Percentiles rank a stretch among this genome's conserved stretches.
These are phyloP conservation scores for Rutstroemia sydowiana DNA, from an alignment of 2,329 filamentous ascomycete species.

Conservation along the genomic window DNA sequence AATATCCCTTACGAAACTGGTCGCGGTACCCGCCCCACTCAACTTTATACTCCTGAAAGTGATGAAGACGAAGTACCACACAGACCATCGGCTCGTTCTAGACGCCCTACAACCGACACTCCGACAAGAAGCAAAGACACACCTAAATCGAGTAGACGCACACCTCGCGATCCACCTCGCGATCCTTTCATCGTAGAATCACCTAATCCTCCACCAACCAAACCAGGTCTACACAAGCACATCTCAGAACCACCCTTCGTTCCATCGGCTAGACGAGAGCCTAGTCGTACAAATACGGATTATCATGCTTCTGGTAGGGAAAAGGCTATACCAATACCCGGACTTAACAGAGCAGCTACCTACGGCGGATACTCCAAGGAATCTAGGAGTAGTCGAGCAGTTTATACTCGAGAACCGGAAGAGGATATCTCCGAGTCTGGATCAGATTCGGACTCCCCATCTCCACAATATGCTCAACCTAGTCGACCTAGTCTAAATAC, in stretches of 20 bases:
- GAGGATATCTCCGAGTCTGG: conserved; percentile 7
- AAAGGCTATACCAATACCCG: conserved; percentile 15
- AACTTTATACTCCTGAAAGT: conserved; percentile 9
- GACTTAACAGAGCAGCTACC: conserved; percentile 25
- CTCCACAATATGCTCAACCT: conserved; percentile 2
- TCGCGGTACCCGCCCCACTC: conserved; percentile 14
- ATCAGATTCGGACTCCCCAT: conserved; percentile 5
- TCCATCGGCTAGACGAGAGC: conserved; percentile 17
- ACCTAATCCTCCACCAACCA: conserved; percentile 16
- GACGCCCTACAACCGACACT: conserved; percentile 24
- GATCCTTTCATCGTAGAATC: conserved; percentile 22
- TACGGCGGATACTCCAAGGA: conserved; percentile 17
- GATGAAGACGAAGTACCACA: conserved; percentile 28
- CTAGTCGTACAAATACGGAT: conserved; percentile 27
- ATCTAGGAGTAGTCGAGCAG: conserved; percentile 19
- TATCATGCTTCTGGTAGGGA: conserved; percentile 22
- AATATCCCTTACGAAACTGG: conserved; percentile 20
- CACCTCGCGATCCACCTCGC: neutral
- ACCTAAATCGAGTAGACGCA: conserved; percentile 10
- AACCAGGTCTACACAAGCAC: conserved; percentile 25
- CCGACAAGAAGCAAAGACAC: conserved; percentile 16
- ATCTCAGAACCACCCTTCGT: conserved; percentile 24
- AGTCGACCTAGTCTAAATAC: conserved; percentile 2
- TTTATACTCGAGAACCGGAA: neutral
- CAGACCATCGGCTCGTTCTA: conserved; percentile 25